phyloP scores from a whole-genome alignment of 345 rosid genomes.

The Eucalyptus erythrocorys region DNA sequence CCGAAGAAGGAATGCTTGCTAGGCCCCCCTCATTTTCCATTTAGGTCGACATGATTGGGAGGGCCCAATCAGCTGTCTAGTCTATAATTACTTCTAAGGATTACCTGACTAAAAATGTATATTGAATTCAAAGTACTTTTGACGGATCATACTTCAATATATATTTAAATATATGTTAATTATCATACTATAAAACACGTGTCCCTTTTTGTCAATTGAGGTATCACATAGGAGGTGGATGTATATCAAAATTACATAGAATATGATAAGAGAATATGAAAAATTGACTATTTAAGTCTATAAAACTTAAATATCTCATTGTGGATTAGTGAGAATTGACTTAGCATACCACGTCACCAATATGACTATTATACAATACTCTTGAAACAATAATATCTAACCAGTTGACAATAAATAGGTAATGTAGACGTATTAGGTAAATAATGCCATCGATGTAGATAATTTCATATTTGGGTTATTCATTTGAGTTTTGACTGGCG shows the following conservation, averaged over 20 bases:
- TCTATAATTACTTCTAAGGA: rapidly evolving
- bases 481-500: not conserved
- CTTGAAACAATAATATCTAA: not conserved
- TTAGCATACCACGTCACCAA: not conserved
- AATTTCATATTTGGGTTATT: not conserved
- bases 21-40: not conserved
- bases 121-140: not conserved
- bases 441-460: rapidly evolving
- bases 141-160: not conserved
- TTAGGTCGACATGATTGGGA: rapidly evolving
- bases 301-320: not conserved
- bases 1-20: not conserved
- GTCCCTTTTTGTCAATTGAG: not conserved
- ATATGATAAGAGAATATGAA: not conserved
- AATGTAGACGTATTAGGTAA: not conserved
- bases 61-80: not conserved
- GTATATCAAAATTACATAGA: not conserved
- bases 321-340: not conserved
- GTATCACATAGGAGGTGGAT: not conserved
- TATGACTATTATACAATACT: not conserved
- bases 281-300: not conserved
- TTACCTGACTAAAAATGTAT: not conserved
- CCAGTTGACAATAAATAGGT: rapidly evolving
- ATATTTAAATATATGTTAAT: not conserved
- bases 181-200: not conserved